Conservation (phyloP, 805 yeast genomes). For the Metschnikowia kofuensis region DNA sequence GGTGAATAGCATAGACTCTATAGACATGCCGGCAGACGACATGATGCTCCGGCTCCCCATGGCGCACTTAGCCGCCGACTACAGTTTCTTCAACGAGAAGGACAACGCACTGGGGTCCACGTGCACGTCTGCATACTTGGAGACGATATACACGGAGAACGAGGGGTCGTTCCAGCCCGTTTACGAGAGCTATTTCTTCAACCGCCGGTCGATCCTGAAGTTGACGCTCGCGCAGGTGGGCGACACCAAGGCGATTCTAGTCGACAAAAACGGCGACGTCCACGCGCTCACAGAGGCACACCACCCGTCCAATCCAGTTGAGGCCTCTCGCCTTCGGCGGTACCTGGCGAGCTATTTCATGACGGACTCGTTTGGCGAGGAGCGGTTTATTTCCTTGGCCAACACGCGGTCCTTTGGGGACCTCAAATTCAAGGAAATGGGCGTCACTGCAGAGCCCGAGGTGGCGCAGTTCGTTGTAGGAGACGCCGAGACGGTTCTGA, state of each 20-base stretch:
- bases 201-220: slow-evolving; percentile 61
- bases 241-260: slow-evolving; percentile 83
- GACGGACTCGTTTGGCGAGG: slow-evolving; percentile 93
- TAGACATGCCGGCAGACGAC: slow-evolving; percentile 44
- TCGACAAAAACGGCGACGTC: slow-evolving; percentile 78
- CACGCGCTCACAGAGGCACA: slow-evolving; percentile 77
- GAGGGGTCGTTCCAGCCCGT: slow-evolving; percentile 27
- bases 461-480: slow-evolving; percentile 68
- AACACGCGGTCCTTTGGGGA: slow-evolving; percentile 97
- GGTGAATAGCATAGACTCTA: slow-evolving; percentile 12
- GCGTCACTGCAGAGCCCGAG: slow-evolving; percentile 92
- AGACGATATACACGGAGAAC: slow-evolving; percentile 40
- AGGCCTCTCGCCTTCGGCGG: slow-evolving; percentile 65
- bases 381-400: slow-evolving; percentile 76
- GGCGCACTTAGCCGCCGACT: slow-evolving; percentile 65
- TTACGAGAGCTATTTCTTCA: slow-evolving; percentile 50
- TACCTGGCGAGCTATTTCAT: slow-evolving; percentile 59
- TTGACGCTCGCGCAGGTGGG: slow-evolving; percentile 87
- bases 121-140: slow-evolving; percentile 61
- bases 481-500: slow-evolving; percentile 35
- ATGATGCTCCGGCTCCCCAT: slow-evolving; percentile 58
- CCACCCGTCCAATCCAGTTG: slow-evolving; percentile 82
- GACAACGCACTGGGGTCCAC: slow-evolving; percentile 63
- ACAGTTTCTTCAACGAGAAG: slow-evolving; percentile 45
- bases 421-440: slow-evolving; percentile 70